A percentile compares a stretch with the other conserved stretches of the same genome.
Evolutionary conservation across 305 asterid genomes (phyloP).

Genomic region (Euphrasia arctica): DNA sequence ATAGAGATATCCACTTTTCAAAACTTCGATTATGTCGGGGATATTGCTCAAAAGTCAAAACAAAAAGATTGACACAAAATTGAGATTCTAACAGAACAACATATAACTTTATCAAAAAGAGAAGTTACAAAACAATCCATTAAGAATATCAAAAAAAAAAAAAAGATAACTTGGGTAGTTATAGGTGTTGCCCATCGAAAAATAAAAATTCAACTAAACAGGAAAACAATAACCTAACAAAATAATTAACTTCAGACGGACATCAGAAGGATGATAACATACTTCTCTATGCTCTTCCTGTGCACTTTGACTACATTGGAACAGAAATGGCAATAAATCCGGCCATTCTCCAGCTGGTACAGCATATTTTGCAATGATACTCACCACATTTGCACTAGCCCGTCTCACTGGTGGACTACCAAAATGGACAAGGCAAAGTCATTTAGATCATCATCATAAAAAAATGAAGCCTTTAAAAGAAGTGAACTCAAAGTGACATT

Average conservation of each 20-base stretch:
- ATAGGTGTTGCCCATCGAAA: slow-evolving; percentile 1
- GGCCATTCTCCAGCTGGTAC: slow-evolving; percentile 99
- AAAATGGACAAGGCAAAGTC: slow-evolving; percentile 21
- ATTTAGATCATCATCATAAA: slow-evolving; percentile 8
- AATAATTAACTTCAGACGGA: slow-evolving; percentile 7
- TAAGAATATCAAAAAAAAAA: background rate
- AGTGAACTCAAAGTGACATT: background rate
- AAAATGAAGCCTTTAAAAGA: slow-evolving; percentile 7
- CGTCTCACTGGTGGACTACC: slow-evolving; percentile 88
- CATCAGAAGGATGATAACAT: slow-evolving; percentile 26
- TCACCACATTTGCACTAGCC: slow-evolving; percentile 97
- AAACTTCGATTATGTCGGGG: slow-evolving; percentile 10
- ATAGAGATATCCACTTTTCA: slow-evolving; percentile 14
- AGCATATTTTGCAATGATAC: slow-evolving; percentile 93
- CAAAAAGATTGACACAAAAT: background rate
- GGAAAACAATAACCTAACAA: background rate
- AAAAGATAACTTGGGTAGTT: background rate
- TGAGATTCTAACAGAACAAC: slow-evolving; percentile 2
- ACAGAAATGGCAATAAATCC: slow-evolving; percentile 88
- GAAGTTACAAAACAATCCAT: background rate
- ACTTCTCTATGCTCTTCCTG: slow-evolving; percentile 99
- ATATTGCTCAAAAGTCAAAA: background rate
- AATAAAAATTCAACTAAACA: slow-evolving; percentile 14
- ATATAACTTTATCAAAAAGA: slow-evolving; percentile 6
- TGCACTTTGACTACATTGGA: slow-evolving; percentile 92